Base-by-base conservation (phyloP, 129 eudicot species). In the Artemisia argyi region DNA sequence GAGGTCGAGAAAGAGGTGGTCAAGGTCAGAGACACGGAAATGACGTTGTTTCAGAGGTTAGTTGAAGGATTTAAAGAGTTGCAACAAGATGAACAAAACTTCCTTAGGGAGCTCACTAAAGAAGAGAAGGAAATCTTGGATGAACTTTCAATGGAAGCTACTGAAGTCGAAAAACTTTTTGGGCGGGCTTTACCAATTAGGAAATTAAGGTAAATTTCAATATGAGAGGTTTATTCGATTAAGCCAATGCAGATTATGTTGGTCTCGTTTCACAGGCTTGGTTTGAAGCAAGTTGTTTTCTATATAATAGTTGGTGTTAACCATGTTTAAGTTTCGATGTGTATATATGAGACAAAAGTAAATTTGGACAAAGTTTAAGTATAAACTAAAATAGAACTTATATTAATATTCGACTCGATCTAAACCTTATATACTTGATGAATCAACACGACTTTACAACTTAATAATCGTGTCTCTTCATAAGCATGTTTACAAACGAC, bases 101-200 rank as follows among this genome's bases (percentile, higher is more conserved):
- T 83, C 26, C 15, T 83, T n/a, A 83, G 74, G 19, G 81, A 80
- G 62, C 55, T 85, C 48, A 85, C 71, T 44, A 85, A 82, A 66
- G 90, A 85, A 74, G 90, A 85, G 77, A 91, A 84, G 83, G 93
- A 91, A 20, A 22, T 91, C 15, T 70, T 88, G 75, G 64, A 63
- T 79, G 86, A 73, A 35, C 89, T 91, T 51, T 76, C 86, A 80
- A 85, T 91, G 96, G 95, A 91, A 76, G 96, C 97, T 3, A 69
- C 47, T 7, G 87, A 91, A 71, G 89, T 88, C 11, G 97, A 88
- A 61, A 84, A 86, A 61, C 79, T 91, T 61, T 88, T 91, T 69
- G 88, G 90, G 26, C 8, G 65, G 0, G 96, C 96, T 26, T 24
- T 91, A 15, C 97, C 97, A 11, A 48, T 91, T 55, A 86, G 96